Conservation (phyloP, 2,329 filamentous ascomycete species). For the Rugonectria rugulosa region DNA sequence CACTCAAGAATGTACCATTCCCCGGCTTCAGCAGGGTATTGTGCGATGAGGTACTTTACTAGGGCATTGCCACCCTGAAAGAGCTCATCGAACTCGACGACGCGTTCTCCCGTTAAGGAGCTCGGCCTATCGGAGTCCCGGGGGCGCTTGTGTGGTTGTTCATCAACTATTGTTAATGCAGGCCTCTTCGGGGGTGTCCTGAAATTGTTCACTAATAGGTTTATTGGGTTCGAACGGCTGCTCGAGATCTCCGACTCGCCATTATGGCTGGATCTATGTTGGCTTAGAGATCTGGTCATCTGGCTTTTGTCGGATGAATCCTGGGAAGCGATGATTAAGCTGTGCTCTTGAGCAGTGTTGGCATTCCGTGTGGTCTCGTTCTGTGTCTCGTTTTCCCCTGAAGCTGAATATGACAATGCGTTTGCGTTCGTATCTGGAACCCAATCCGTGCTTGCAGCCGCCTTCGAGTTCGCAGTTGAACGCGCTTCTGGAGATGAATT, state of each 20-base stretch:
- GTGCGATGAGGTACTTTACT: constrained; percentile 9
- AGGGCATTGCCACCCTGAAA: constrained; percentile 12
- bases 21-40: not conserved
- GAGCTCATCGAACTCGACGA: constrained; percentile 10
- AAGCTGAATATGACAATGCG: not conserved
- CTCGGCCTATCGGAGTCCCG: not conserved
- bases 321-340: not conserved
- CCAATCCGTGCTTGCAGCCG: too few species aligned
- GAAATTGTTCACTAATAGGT: too few species aligned
- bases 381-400: not conserved
- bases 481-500: too few species aligned
- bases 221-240: too few species aligned
- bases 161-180: not conserved
- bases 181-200: not conserved
- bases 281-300: not conserved
- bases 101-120: too few species aligned
- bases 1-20: constrained; percentile 21
- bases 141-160: not conserved
- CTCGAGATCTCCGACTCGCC: not conserved
- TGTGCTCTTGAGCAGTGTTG: not conserved
- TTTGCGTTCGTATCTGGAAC: too few species aligned
- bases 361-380: not conserved
- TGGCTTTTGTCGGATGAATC: not conserved
- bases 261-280: not conserved
- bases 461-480: too few species aligned